Base-by-base conservation (phyloP, 371 early-diverging fungal species). In the Syncephalis plumigaleata region DNA sequence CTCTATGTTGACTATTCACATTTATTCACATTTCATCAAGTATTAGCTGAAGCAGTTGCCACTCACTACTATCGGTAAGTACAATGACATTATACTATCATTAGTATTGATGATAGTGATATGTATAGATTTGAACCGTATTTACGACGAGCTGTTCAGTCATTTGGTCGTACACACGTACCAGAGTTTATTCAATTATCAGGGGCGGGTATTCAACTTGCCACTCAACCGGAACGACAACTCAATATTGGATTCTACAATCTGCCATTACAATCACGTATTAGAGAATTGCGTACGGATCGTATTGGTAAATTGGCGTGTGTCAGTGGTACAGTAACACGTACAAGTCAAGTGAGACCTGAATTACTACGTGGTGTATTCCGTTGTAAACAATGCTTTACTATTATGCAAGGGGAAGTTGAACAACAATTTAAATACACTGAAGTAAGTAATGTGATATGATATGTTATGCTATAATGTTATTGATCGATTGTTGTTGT, bases 271-370 rank as follows among this genome's bases (percentile, higher is more conserved):
- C 55, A 70, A 25, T 59, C 65, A 20, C 67, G 81, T 36, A 69
- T 97, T 22, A 81, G 99, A 45, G 89, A 95, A 52, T 60, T 99
- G 43, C 79, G 79, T 39, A 87, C 88, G 47, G 75, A 81, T 22
- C 67, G 75, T 44, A 75, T 98, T 47, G 96, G 94, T n/a, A 68
- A 82, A 42, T 73, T 99, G 44, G 66, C 86, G 39, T 73, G 82
- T 36, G 76, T 98, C 46, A 77, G 79, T 43, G 99, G 98, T 31
- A 98, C 98, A 2, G 96, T 98, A 3, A 99, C 99, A 7, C 73
- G 99, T 22, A 97, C 98, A 1, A 87, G 92, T 23, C 97, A 98
- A 62, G 97, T 99, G 9, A 72, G 97, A 20, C 99, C 99, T 17
- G 99, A 99, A 68, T 75, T 99, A 17, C 47, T 90, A 18, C 75